Evolutionary conservation across 179 eudicot genomes (phyloP).

Genomic region (Gypsophila paniculata): DNA sequence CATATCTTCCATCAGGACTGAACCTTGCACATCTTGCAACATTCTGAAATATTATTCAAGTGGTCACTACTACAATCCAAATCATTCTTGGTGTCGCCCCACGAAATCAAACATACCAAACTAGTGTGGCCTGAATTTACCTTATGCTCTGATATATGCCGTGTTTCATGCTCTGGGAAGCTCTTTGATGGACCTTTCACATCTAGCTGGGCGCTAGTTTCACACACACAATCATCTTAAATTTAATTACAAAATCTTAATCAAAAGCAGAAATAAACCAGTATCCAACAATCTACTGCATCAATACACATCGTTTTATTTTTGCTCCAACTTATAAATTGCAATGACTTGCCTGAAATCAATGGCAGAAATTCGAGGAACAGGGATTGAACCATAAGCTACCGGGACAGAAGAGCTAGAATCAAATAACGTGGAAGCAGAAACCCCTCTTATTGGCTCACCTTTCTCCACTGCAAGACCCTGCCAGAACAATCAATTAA

Average conservation of each 20-base stretch:
- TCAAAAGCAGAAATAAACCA: not conserved
- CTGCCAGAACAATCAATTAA: conserved; percentile 48
- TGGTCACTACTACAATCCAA: conserved; percentile 18
- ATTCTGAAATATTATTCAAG: conserved; percentile 40
- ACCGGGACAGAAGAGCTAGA: conserved; percentile 40
- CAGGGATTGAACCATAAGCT: conserved; percentile 61
- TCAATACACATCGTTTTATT: not conserved
- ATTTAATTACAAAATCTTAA: not conserved
- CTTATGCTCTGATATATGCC: conserved; percentile 86
- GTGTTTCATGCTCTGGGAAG: conserved; percentile 63
- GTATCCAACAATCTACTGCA: not conserved
- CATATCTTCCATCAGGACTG: conserved; percentile 81
- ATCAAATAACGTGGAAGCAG: conserved; percentile 50
- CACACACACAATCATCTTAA: not conserved
- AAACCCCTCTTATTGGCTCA: conserved; percentile 57
- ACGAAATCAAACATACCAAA: conserved; percentile 10
- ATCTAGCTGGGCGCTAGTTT: conserved; percentile 50
- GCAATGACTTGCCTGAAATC: conserved; percentile 58
- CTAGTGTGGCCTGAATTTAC: conserved; percentile 27
- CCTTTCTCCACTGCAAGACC: conserved; percentile 93
- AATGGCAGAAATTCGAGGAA: conserved; percentile 46
- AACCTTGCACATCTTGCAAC: conserved; percentile 82
- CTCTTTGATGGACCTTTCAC: conserved; percentile 59
- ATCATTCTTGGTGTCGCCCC: not conserved
- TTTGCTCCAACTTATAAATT: not conserved